A percentile compares a stretch with the other conserved stretches of the same genome.
Evolutionary conservation across 208 protist species (phyloP).

Genomic region (Crithidia thermophila): DNA sequence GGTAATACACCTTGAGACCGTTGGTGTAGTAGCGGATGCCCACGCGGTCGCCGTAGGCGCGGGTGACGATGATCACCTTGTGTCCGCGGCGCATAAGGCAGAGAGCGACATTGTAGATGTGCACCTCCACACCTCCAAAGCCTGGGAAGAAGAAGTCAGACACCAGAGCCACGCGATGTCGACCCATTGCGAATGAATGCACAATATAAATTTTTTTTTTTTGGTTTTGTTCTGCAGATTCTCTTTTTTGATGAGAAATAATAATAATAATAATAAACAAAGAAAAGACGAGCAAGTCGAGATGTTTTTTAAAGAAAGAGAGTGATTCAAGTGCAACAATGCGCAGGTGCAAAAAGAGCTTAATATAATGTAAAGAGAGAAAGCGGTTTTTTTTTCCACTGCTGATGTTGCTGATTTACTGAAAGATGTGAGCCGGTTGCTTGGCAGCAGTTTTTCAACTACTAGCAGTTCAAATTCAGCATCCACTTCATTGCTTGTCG

Average conservation of each 20-base stretch:
- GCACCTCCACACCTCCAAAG: constrained; percentile 98
- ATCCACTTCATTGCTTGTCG: no score
- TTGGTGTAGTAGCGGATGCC: constrained; percentile 97
- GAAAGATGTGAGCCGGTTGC: no score
- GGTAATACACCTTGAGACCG: constrained; percentile 98
- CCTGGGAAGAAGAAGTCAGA: constrained; percentile 99
- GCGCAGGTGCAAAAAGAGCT: neutral
- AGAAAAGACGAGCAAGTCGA: neutral
- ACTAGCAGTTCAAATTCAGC: no score
- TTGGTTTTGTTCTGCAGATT: neutral
- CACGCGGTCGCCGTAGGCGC: constrained; percentile 93
- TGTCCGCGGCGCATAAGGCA: constrained; percentile 96
- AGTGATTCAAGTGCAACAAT: neutral
- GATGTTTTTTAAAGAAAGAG: neutral
- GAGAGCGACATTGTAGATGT: constrained; percentile 97
- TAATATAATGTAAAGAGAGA: no score
- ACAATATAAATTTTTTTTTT: constrained; percentile 3
- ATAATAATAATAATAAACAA: constrained; percentile 1
- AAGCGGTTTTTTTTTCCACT: no score
- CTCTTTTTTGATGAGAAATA: neutral
- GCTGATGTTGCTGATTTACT: no score
- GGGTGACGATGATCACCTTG: constrained; percentile 97
- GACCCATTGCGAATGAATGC: no score
- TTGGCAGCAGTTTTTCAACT: no score
- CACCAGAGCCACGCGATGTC: constrained; percentile 87